phyloP scores from a whole-genome alignment of 495 filamentous ascomycete species.

The Penicillium paxilli region DNA sequence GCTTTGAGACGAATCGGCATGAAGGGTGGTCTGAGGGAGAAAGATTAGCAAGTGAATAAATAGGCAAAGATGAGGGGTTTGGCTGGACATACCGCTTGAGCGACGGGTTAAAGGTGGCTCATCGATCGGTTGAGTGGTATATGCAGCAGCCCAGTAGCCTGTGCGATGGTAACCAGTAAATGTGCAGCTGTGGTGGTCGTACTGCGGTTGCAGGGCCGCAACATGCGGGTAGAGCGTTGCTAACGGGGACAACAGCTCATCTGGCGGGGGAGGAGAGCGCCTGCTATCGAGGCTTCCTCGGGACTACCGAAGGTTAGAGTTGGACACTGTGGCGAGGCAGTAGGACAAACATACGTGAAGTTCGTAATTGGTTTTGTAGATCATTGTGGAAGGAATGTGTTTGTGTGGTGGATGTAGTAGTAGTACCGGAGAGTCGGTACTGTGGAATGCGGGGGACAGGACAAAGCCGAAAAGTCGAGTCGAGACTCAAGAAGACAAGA shows the following conservation, averaged over 20 bases:
- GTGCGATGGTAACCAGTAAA: constrained; percentile 38
- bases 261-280: constrained; percentile 27
- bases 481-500: too few species aligned
- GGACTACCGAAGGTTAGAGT: constrained; percentile 11
- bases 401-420: background rate
- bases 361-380: constrained; percentile 49
- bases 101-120: constrained; percentile 22
- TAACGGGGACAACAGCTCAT: constrained; percentile 40
- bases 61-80: background rate
- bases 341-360: constrained; percentile 32
- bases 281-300: constrained; percentile 29
- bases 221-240: constrained; percentile 43
- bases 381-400: constrained; percentile 21
- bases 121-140: constrained; percentile 28
- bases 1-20: constrained; percentile 31
- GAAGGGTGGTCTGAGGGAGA: constrained; percentile 14
- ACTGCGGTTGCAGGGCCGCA: constrained; percentile 37
- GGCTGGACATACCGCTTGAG: constrained; percentile 27
- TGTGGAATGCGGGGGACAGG: background rate
- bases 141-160: constrained; percentile 39
- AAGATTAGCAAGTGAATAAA: background rate
- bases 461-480: too few species aligned
- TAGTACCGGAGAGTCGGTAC: too few species aligned
- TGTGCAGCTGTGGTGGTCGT: constrained; percentile 37
- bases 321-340: background rate